Percentiles rank a stretch among this genome's conserved stretches.
Evolutionary conservation across 805 yeast species (phyloP).

Genomic region (Scheffersomyces lignosus): DNA sequence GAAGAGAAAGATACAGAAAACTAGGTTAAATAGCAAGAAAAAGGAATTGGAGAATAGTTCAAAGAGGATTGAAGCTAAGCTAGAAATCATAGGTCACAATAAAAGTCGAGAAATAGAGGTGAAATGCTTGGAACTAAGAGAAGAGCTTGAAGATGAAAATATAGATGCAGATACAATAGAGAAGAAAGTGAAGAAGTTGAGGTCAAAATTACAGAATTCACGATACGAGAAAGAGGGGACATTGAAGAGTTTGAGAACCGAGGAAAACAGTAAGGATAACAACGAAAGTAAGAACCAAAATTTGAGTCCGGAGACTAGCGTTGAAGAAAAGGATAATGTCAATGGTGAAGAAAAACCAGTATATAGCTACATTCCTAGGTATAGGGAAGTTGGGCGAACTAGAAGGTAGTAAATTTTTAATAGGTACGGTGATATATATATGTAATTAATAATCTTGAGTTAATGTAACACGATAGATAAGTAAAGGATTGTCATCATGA

Average conservation of each 20-base stretch:
- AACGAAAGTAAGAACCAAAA: no score
- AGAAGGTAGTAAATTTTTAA: no score
- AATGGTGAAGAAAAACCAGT: no score
- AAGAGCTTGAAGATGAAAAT: conserved; percentile 49
- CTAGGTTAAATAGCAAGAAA: conserved; percentile 17
- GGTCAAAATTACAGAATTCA: conserved; percentile 13
- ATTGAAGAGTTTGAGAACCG: background rate
- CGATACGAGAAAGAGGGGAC: background rate
- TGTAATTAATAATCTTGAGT: no score
- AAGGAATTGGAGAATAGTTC: conserved; percentile 16
- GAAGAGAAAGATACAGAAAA: conserved; percentile 29
- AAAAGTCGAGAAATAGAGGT: conserved; percentile 41
- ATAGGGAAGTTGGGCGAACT: no score
- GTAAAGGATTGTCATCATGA: no score
- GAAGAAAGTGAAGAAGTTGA: conserved; percentile 17
- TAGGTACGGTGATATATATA: no score
- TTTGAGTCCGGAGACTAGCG: no score
- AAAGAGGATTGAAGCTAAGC: conserved; percentile 11
- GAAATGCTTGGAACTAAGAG: conserved; percentile 51
- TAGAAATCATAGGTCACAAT: conserved; percentile 35
- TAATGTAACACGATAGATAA: no score
- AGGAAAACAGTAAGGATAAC: no score
- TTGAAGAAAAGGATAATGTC: no score
- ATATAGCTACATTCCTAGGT: no score
- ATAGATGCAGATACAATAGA: conserved; percentile 32